phyloP scores from a whole-genome alignment of 2,329 filamentous ascomycete genomes.

The Fusarium falciforme region DNA sequence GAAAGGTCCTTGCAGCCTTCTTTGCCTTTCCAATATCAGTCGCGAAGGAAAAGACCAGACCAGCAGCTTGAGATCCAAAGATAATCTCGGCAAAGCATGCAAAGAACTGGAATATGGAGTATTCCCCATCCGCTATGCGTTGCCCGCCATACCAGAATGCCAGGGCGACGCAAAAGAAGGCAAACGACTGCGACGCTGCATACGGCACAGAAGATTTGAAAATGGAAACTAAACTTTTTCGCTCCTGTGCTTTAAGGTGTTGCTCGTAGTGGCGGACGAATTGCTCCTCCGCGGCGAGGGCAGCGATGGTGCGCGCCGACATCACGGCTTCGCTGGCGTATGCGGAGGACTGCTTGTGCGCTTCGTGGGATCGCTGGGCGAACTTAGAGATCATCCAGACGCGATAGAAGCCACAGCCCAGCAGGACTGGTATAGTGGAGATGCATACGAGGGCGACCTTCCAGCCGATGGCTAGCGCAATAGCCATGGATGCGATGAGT shows the following conservation, averaged over 20 bases:
- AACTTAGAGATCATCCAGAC: slow-evolving; percentile 43
- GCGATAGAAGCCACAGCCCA: slow-evolving; percentile 54
- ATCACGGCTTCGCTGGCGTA: slow-evolving; percentile 24
- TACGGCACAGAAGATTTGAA: slow-evolving; percentile 4
- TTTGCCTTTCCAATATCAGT: slow-evolving; percentile 90
- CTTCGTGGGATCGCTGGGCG: slow-evolving; percentile 6
- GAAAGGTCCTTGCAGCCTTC: slow-evolving; percentile 69
- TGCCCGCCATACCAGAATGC: slow-evolving; percentile 35
- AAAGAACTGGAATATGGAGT: slow-evolving; percentile 32
- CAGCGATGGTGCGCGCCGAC: slow-evolving; percentile 29
- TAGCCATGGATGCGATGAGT: slow-evolving; percentile 2
- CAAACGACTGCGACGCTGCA: slow-evolving; percentile 13
- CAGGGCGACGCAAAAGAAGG: slow-evolving; percentile 8
- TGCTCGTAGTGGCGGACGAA: not conserved
- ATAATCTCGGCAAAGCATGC: slow-evolving; percentile 20
- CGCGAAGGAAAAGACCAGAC: slow-evolving; percentile 85
- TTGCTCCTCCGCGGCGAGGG: slow-evolving; percentile 12
- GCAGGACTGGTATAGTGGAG: slow-evolving; percentile 53
- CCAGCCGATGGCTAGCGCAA: slow-evolving; percentile 51
- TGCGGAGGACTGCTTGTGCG: not conserved
- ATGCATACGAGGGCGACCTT: slow-evolving; percentile 58
- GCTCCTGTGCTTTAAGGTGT: not conserved
- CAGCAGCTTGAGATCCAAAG: slow-evolving; percentile 83
- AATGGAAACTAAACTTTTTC: slow-evolving; percentile 2
- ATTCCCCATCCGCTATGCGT: slow-evolving; percentile 11